Conservation (phyloP, 169 alveolate genomes). For the Plasmodium knowlesi region DNA sequence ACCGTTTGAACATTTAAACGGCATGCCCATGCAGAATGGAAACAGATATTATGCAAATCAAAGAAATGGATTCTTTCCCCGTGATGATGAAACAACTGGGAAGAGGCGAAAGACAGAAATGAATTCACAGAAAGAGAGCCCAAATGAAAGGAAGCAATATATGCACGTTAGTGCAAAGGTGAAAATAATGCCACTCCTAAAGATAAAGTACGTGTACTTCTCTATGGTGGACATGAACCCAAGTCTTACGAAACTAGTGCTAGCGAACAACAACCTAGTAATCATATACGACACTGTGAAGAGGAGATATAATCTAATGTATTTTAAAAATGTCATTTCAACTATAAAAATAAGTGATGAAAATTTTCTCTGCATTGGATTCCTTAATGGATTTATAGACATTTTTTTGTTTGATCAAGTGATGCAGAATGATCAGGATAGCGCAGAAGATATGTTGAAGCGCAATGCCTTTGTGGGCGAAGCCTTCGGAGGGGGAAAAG, state of each 20-base stretch:
- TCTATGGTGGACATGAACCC: conserved; percentile 43
- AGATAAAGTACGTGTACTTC: conserved; percentile 45
- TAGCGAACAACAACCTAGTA: conserved; percentile 46
- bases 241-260: conserved; percentile 16
- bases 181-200: conserved; percentile 32
- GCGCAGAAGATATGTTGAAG: neutral
- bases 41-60: neutral
- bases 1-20: neutral
- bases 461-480: neutral
- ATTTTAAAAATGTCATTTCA: conserved; percentile 18
- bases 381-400: conserved; percentile 13
- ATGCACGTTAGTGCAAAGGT: neutral
- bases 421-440: neutral
- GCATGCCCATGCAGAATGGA: neutral
- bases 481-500: neutral
- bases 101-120: neutral
- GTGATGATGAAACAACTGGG: neutral
- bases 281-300: conserved; percentile 25
- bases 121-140: neutral
- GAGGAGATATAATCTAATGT: conserved; percentile 19
- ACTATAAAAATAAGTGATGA: conserved; percentile 47
- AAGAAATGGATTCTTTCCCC: neutral
- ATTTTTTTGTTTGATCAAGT: conserved; percentile 19
- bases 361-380: conserved; percentile 32
- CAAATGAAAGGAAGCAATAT: neutral